Conservation (phyloP, 257 asterid genomes). For the Datura wrightii region DNA sequence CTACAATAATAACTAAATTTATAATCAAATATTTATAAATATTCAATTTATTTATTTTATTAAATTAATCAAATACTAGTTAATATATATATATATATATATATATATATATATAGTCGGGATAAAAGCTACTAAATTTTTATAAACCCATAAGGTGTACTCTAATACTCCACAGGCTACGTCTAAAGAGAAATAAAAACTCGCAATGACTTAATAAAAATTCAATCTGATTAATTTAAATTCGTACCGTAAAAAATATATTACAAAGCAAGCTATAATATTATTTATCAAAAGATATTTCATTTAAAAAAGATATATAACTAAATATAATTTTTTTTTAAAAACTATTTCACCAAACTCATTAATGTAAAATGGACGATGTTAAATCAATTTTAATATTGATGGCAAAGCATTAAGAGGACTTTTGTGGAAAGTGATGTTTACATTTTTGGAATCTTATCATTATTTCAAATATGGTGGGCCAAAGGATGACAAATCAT, state of each 20-base stretch:
- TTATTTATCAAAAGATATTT: not conserved
- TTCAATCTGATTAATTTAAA: not conserved
- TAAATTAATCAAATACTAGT: no score
- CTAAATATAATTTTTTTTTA: not conserved
- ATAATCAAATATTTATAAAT: no score
- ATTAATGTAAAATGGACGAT: not conserved
- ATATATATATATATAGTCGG: no score
- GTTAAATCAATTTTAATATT: not conserved
- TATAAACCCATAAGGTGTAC: no score
- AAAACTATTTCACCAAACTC: no score
- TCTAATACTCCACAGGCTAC: no score
- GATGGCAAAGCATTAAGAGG: not conserved
- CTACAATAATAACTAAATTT: no score
- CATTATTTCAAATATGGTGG: not conserved
- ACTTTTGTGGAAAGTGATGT: slow-evolving; percentile 6
- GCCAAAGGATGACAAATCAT: not conserved
- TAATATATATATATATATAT: no score
- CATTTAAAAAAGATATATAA: not conserved
- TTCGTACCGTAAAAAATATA: not conserved
- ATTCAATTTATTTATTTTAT: no score
- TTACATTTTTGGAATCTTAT: slow-evolving; percentile 27
- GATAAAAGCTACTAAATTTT: no score
- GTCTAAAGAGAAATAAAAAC: no score
- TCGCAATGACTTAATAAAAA: no score
- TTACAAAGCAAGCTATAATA: not conserved